Conservation (phyloP, 225 moss, liverwort and hornwort genomes). For the Neckera pumila region DNA sequence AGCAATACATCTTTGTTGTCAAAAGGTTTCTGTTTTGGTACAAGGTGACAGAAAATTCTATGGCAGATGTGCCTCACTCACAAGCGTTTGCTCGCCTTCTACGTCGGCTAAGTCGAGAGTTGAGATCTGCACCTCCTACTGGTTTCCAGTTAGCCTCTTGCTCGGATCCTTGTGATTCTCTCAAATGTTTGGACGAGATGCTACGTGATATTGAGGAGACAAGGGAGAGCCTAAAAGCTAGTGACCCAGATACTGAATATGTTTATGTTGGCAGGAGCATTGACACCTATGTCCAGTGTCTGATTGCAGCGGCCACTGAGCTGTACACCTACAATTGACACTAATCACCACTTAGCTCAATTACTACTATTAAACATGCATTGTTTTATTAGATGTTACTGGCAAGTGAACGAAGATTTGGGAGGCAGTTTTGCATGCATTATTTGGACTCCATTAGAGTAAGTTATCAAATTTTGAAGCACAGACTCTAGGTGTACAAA, state of each 20-base stretch:
- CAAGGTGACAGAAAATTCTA: neutral
- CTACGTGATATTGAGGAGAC: neutral
- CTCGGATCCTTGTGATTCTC: neutral
- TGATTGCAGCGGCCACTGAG: neutral
- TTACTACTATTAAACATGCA: neutral
- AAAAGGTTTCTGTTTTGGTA: neutral
- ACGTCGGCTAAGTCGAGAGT: neutral
- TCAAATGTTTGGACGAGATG: neutral
- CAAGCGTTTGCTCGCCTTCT: neutral
- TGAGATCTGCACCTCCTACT: neutral
- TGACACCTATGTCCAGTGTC: neutral
- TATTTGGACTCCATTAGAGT: too few species aligned
- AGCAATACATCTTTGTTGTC: neutral
- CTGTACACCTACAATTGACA: neutral
- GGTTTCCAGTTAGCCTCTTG: neutral
- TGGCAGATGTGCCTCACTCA: neutral
- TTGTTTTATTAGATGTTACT: neutral
- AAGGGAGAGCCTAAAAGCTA: neutral
- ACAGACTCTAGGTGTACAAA: too few species aligned
- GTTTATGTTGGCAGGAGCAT: neutral
- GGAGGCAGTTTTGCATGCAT: rapidly evolving
- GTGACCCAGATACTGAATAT: neutral
- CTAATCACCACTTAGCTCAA: neutral
- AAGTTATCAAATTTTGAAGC: neutral
- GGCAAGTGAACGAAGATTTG: neutral